These are phyloP conservation scores for Nymphaea thermarum DNA, from an alignment of 164 flowering plant genomes.

Conservation along the genomic window DNA sequence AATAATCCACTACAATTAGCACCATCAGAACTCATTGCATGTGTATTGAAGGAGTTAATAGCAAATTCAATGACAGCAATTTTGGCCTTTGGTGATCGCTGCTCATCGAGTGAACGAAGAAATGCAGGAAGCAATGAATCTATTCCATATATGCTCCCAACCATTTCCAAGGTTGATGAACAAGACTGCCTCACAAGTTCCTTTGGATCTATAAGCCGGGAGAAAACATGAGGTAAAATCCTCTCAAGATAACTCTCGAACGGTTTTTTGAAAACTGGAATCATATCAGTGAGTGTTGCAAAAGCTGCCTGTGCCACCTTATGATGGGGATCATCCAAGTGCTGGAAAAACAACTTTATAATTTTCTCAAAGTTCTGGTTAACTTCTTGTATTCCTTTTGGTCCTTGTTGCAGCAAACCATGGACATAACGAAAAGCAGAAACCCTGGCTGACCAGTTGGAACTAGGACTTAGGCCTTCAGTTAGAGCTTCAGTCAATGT, in stretches of 20 bases:
- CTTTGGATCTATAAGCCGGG: conserved; percentile 89
- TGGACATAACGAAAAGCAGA: conserved; percentile 80
- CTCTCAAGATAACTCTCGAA: conserved; percentile 96
- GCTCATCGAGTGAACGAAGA: conserved; percentile 96
- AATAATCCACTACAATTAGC: conserved; percentile 63
- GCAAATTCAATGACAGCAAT: conserved; percentile 97
- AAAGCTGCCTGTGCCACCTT: conserved; percentile 99
- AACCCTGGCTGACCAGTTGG: conserved; percentile 94
- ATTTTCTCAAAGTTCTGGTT: conserved; percentile 89
- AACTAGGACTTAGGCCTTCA: conserved; percentile 81
- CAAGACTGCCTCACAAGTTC: conserved; percentile 91
- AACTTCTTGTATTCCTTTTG: conserved; percentile 83
- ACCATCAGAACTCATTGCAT: conserved; percentile 61
- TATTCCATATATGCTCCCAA: conserved; percentile 72
- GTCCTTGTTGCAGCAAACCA: conserved; percentile 77
- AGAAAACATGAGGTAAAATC: conserved; percentile 90
- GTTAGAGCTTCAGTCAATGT: conserved; percentile 80
- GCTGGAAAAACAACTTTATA: conserved; percentile 93
- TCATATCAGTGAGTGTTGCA: conserved; percentile 78
- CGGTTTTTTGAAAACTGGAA: conserved; percentile 86
- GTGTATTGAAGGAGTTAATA: conserved; percentile 73
- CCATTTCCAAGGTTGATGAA: conserved; percentile 77
- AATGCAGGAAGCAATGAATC: conserved; percentile 94
- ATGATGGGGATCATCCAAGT: conserved; percentile 98
- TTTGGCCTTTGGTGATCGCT: conserved; percentile 96